Evolutionary conservation across 225 moss, liverwort and hornwort genomes (phyloP).

Genomic region (Polytrichum commune): DNA sequence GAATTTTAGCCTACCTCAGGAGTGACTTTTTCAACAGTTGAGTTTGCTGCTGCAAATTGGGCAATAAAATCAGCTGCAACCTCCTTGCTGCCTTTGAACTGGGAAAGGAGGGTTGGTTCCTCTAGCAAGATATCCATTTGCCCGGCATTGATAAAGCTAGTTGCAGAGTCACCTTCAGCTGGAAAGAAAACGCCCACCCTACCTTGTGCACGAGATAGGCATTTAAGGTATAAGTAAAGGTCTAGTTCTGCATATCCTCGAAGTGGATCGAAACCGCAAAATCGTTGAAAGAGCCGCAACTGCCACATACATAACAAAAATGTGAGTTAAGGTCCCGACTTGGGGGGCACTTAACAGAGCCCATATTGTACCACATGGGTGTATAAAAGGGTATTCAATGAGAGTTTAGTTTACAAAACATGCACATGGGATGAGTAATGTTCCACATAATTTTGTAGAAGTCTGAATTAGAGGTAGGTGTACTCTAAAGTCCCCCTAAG

Average conservation of each 20-base stretch:
- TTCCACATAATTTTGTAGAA: too few species aligned
- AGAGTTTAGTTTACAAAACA: too few species aligned
- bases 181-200: conserved; percentile 74
- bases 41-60: conserved; percentile 59
- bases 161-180: conserved; percentile 77
- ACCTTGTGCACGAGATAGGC: conserved; percentile 61
- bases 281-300: conserved; percentile 75
- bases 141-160: conserved; percentile 75
- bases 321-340: too few species aligned
- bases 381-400: too few species aligned
- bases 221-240: conserved; percentile 83
- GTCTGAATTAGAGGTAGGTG: too few species aligned
- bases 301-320: conserved; percentile 1
- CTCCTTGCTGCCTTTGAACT: conserved; percentile 54
- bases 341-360: too few species aligned
- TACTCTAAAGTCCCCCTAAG: too few species aligned
- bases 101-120: conserved; percentile 67
- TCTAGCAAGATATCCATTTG: conserved; percentile 69
- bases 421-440: too few species aligned
- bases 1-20: conserved; percentile 46
- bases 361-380: too few species aligned
- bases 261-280: conserved; percentile 84
- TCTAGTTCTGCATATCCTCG: conserved; percentile 78
- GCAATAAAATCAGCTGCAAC: conserved; percentile 65
- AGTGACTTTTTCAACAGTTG: conserved; percentile 73